These are phyloP conservation scores for Diplosphaera chodatii DNA, from an alignment of 139 green algal species.

Conservation along the genomic window DNA sequence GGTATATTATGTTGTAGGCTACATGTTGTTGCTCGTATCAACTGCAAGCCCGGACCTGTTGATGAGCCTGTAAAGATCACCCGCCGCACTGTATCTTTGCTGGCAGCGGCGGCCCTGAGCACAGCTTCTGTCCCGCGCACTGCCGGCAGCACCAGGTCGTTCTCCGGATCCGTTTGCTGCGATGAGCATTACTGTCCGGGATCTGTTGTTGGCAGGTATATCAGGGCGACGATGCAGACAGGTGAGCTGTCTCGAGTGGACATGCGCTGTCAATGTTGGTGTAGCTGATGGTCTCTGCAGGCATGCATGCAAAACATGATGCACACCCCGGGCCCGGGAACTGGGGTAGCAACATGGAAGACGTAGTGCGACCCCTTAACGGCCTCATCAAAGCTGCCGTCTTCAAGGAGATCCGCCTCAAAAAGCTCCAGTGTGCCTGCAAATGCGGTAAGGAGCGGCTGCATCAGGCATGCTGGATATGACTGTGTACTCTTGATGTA, in stretches of 20 bases:
- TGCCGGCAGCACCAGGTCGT: too few species aligned
- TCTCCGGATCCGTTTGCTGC: too few species aligned
- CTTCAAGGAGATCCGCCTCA: background rate
- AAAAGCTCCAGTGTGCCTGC: background rate
- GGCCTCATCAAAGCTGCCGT: background rate
- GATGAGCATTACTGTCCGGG: too few species aligned
- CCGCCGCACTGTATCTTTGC: constrained; percentile 29
- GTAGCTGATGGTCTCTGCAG: too few species aligned
- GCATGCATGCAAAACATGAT: too few species aligned
- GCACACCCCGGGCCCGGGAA: constrained; percentile 13
- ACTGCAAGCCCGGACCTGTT: too few species aligned
- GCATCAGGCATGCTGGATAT: background rate
- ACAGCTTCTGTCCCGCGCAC: constrained; percentile 15
- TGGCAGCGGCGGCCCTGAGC: constrained; percentile 33
- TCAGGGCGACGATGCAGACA: too few species aligned
- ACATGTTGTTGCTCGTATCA: too few species aligned
- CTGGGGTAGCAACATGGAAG: background rate
- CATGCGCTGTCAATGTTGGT: background rate
- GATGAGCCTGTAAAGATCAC: constrained; percentile 60
- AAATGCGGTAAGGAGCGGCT: background rate
- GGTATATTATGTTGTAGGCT: too few species aligned
- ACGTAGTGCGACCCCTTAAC: background rate
- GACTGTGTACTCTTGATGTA: too few species aligned
- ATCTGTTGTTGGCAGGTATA: too few species aligned
- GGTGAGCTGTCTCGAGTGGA: too few species aligned